These are phyloP conservation scores for Murraya paniculata DNA, from an alignment of 345 rosid genomes.

Conservation along the genomic window DNA sequence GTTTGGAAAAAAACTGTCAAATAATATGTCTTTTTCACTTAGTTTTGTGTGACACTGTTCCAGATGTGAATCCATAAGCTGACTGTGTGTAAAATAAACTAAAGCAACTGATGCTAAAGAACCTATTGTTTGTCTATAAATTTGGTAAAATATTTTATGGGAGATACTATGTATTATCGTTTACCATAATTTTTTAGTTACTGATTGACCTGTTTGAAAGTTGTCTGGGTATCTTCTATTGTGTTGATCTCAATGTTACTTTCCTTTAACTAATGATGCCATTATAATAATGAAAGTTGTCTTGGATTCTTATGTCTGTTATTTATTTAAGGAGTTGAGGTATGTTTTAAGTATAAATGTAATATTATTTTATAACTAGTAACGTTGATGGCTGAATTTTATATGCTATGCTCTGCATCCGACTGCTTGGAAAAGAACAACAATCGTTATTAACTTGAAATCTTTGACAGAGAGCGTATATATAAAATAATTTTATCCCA, in stretches of 20 bases:
- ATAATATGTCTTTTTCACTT: not conserved
- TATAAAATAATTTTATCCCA: not conserved
- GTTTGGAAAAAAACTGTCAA: not conserved
- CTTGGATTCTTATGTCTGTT: too few species aligned
- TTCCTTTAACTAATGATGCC: not conserved
- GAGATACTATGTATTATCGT: too few species aligned
- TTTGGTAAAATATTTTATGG: not conserved
- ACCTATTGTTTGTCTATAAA: not conserved
- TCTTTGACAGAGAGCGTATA: not conserved
- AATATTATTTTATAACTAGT: too few species aligned
- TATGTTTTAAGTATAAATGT: too few species aligned
- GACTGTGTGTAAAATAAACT: not conserved
- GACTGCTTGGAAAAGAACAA: not conserved
- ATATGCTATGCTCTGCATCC: not conserved
- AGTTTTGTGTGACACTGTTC: not conserved
- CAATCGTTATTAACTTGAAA: not conserved
- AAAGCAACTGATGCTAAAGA: not conserved
- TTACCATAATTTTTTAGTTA: not conserved
- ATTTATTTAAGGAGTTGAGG: too few species aligned
- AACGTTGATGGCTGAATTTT: not conserved
- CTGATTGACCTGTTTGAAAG: not conserved
- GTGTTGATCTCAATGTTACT: not conserved
- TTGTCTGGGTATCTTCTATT: not conserved
- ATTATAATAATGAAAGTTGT: not conserved
- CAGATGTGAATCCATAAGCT: not conserved